Base-by-base conservation (phyloP, 1,284 basidiomycete species). In the Cutaneotrichosporon cutaneum region DNA sequence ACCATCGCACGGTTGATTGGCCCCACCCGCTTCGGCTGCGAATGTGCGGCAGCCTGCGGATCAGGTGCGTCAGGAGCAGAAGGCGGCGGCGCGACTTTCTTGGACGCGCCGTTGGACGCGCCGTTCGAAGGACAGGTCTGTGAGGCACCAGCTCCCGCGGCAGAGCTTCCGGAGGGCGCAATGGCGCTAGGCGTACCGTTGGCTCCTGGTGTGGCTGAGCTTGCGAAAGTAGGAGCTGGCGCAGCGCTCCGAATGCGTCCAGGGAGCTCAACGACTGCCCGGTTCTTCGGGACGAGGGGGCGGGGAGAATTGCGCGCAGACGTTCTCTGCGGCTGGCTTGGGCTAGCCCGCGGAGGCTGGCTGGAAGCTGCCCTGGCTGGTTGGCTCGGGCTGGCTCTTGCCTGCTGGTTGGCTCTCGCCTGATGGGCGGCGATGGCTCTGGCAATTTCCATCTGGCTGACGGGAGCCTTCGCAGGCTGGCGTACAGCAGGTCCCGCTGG, bases 1-100 rank as follows among this genome's bases (percentile, higher is more conserved):
- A 58, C 56, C 13, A 32, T 16, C 9, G 33, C 56, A 22, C 56
- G 56, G 22, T 58, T 44, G 21, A 36, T n/a, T 18, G 47, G 47
- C 10, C 35, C 52, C 18, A 53, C n/a, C 10, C 26, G 11, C 52
- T 53, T 13, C 16, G 16, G 26, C 16, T 30, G 7, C 7, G n/a
- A 14, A 8, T 52, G 50, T 14, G 8, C 18, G 8, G 26, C 30
- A n/a, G 27, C 16, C 50, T 52, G 18, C 18, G 18, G 30, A 16
- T 33, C 50, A 26, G 39, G 39, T 9, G 16, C 39, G 18, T 42
- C 39, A 8, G 18, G 3, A n/a, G 39, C 39, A 4, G 39, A 42
- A 42, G 39, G 39, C 4, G 18, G 18, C 8, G 39, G 7, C 7
- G 18, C 39, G 18, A 18, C 18, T n/a, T 16, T 4, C 18, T 9